Evolutionary conservation across 2,329 filamentous ascomycete genomes (phyloP).

Genomic region (Tolypocladium tundrense): DNA sequence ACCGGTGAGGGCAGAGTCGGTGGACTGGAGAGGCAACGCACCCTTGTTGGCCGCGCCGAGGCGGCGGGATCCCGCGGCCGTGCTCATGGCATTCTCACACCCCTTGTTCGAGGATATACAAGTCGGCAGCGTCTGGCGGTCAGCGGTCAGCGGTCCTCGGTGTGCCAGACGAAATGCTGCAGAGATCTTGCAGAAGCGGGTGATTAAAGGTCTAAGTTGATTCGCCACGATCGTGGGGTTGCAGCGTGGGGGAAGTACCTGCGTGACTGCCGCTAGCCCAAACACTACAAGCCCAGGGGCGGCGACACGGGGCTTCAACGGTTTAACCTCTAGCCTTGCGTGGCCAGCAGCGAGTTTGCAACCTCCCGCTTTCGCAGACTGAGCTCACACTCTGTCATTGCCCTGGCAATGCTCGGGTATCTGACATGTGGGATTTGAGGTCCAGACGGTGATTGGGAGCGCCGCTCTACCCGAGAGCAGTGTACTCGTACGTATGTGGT

Average conservation of each 20-base stretch:
- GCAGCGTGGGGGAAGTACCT: background rate
- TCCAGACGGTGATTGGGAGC: background rate
- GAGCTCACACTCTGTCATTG: background rate
- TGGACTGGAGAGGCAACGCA: background rate
- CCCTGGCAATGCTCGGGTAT: background rate
- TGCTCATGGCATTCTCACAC: background rate
- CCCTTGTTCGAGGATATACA: background rate
- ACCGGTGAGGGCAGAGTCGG: background rate
- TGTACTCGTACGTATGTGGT: too few species aligned
- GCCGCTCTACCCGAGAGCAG: background rate
- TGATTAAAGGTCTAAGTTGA: slow-evolving; percentile 2
- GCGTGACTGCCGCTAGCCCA: background rate
- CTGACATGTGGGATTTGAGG: background rate
- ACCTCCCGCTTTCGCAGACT: too few species aligned
- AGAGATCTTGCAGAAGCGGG: background rate
- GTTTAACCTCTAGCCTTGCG: too few species aligned
- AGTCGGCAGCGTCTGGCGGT: background rate
- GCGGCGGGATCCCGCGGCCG: background rate
- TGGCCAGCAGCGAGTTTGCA: too few species aligned
- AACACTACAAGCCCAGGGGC: background rate
- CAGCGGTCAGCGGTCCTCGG: background rate
- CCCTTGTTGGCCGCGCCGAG: background rate
- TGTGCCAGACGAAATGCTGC: background rate
- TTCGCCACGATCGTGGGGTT: background rate
- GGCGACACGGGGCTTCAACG: background rate